phyloP scores from a whole-genome alignment of 2,329 filamentous ascomycete genomes.

The Pyrenophora seminiperda region DNA sequence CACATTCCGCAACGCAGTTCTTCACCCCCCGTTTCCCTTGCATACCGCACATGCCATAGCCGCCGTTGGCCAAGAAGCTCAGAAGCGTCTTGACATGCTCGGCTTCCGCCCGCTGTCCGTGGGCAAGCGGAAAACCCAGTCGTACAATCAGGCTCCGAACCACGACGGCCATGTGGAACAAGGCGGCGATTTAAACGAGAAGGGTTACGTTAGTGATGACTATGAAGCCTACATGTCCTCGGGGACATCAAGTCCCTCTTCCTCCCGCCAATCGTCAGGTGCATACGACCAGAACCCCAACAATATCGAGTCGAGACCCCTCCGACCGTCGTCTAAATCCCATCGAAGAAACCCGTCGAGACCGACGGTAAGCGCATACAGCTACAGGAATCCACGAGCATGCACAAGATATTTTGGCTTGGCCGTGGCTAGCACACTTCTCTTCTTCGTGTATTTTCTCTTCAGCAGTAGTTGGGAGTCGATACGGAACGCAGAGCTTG shows the following conservation, averaged over 20 bases:
- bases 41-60: slow-evolving; percentile 13
- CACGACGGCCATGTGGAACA: slow-evolving; percentile 42
- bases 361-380: slow-evolving; percentile 43
- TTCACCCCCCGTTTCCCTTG: background rate
- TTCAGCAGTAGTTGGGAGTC: slow-evolving; percentile 74
- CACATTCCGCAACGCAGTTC: background rate
- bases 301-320: slow-evolving; percentile 30
- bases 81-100: slow-evolving; percentile 33
- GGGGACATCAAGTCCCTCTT: slow-evolving; percentile 53
- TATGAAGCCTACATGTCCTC: slow-evolving; percentile 44
- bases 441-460: slow-evolving; percentile 78
- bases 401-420: slow-evolving; percentile 80
- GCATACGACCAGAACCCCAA: slow-evolving; percentile 40
- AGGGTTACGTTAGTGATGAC: slow-evolving; percentile 45
- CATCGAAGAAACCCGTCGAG: slow-evolving; percentile 29
- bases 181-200: slow-evolving; percentile 47
- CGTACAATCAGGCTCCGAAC: slow-evolving; percentile 37
- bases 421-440: slow-evolving; percentile 68
- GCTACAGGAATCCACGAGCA: slow-evolving; percentile 71
- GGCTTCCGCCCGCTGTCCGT: slow-evolving; percentile 46
- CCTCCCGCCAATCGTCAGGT: slow-evolving; percentile 58
- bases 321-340: slow-evolving; percentile 18
- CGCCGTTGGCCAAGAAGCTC: background rate
- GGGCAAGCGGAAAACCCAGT: slow-evolving; percentile 45
- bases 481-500: slow-evolving; percentile 64